phyloP scores from a whole-genome alignment of 345 rosid genomes.

The Physaria fendleri region DNA sequence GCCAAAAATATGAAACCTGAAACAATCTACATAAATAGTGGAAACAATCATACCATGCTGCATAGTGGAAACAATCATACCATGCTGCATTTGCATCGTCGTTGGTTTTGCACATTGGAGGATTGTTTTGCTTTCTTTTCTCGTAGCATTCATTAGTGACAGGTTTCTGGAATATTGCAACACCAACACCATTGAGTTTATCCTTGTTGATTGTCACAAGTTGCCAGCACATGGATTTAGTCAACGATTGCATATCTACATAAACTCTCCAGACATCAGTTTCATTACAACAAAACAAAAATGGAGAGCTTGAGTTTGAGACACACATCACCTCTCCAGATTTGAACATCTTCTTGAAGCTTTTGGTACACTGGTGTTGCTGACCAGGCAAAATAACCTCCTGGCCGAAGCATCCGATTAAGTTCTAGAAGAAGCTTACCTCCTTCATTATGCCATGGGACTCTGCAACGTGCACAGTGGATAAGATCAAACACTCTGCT shows the following conservation, averaged over 20 bases:
- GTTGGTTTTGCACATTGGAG: slow-evolving; percentile 66
- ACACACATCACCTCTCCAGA: slow-evolving; percentile 65
- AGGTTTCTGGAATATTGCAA: slow-evolving; percentile 80
- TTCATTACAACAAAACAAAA: background rate
- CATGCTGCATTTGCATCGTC: slow-evolving; percentile 92
- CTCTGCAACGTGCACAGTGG: slow-evolving; percentile 95
- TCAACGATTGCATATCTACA: slow-evolving; percentile 72
- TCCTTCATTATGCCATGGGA: slow-evolving; percentile 90
- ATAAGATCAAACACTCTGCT: slow-evolving; percentile 81
- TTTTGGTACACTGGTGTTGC: slow-evolving; percentile 93
- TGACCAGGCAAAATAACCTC: slow-evolving; percentile 93
- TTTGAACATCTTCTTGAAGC: slow-evolving; percentile 58
- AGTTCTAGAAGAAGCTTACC: slow-evolving; percentile 80
- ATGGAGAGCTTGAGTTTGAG: background rate
- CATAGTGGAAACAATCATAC: slow-evolving; percentile 29
- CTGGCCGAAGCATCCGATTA: slow-evolving; percentile 78
- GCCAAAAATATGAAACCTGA: too few relatives aligned
- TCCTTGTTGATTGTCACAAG: slow-evolving; percentile 78
- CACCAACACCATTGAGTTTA: slow-evolving; percentile 62
- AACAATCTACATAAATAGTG: too few relatives aligned
- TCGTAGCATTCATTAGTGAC: slow-evolving; percentile 67
- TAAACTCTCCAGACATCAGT: slow-evolving; percentile 17
- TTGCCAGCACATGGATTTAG: slow-evolving; percentile 78
- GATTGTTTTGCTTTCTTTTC: slow-evolving; percentile 48
- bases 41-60: too few relatives aligned